A percentile compares a stretch with the other conserved stretches of the same genome.
These are phyloP conservation scores for Knoxia roxburghii DNA, from an alignment of 257 asterid species.

Conservation along the genomic window DNA sequence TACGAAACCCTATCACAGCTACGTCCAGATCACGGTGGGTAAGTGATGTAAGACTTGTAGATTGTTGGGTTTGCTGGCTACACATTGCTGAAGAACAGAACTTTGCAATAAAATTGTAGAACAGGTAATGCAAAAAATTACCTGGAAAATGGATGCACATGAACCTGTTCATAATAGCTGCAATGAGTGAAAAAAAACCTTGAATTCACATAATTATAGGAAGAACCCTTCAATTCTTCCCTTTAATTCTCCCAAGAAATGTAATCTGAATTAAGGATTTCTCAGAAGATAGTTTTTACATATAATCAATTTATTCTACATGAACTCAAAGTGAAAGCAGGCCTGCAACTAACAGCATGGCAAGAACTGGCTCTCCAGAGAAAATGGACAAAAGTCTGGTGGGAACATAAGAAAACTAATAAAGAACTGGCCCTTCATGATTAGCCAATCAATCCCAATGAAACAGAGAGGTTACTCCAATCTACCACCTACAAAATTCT, in stretches of 20 bases:
- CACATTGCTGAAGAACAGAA: neutral
- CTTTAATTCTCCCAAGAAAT: slow-evolving; percentile 7
- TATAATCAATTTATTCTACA: neutral
- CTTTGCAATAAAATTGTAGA: slow-evolving; percentile 10
- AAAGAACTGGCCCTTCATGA: slow-evolving; percentile 26
- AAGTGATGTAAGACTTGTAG: too few relatives aligned
- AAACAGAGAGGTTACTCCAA: too few relatives aligned
- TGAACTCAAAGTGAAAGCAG: slow-evolving; percentile 5
- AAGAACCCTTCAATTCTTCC: neutral
- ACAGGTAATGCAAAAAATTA: slow-evolving; percentile 3
- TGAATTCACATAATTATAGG: neutral
- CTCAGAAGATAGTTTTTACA: neutral
- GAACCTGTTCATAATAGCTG: slow-evolving; percentile 31
- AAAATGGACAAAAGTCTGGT: slow-evolving; percentile 7
- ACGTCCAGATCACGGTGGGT: too few relatives aligned
- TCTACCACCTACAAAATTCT: too few relatives aligned
- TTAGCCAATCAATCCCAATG: slow-evolving; percentile 29
- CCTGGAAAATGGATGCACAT: slow-evolving; percentile 34
- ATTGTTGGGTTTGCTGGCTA: too few relatives aligned
- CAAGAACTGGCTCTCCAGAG: slow-evolving; percentile 7
- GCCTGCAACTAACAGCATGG: slow-evolving; percentile 10
- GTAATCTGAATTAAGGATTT: neutral
- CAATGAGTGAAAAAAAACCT: neutral
- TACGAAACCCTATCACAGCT: too few relatives aligned
- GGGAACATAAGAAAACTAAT: slow-evolving; percentile 11